phyloP scores from a whole-genome alignment of 2,329 filamentous ascomycete species.

The Aaosphaeria pasadenensis region DNA sequence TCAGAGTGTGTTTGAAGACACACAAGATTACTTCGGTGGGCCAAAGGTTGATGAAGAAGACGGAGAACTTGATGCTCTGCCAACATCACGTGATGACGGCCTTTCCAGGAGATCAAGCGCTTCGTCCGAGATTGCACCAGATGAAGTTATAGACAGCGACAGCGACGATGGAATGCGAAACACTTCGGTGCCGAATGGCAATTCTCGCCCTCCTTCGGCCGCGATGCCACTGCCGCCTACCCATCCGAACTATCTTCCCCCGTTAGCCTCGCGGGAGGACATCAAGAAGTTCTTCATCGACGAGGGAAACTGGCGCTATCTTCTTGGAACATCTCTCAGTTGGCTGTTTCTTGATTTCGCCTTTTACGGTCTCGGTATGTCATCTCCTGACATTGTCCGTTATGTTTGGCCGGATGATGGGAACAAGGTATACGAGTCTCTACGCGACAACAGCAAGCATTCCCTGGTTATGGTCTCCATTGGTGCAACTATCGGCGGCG shows the following conservation, averaged over 20 bases:
- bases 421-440: constrained; percentile 15
- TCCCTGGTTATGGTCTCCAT: constrained; percentile 34
- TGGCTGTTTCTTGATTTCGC: constrained; percentile 38
- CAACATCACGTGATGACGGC: constrained; percentile 1
- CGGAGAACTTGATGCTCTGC: constrained; percentile 27
- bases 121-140: constrained; percentile 24
- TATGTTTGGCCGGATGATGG: constrained; percentile 26
- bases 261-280: constrained; percentile 29
- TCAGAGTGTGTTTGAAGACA: constrained; percentile 29
- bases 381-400: constrained; percentile 33
- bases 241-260: constrained; percentile 48
- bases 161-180: constrained; percentile 15
- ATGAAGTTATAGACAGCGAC: constrained; percentile 22
- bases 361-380: constrained; percentile 34
- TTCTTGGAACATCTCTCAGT: constrained; percentile 33
- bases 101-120: constrained; percentile 12
- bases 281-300: constrained; percentile 31
- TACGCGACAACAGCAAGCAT: constrained; percentile 28
- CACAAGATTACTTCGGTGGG: constrained; percentile 27
- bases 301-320: constrained; percentile 36
- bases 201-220: constrained; percentile 4
- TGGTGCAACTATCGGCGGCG: constrained; percentile 26
- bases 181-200: constrained; percentile 4
- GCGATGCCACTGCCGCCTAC: constrained; percentile 15
- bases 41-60: constrained; percentile 21